A percentile compares a stretch with the other conserved stretches of the same genome.
Conservation (phyloP, 2,329 filamentous ascomycete species). For the Aaosphaeria pasadenensis region DNA sequence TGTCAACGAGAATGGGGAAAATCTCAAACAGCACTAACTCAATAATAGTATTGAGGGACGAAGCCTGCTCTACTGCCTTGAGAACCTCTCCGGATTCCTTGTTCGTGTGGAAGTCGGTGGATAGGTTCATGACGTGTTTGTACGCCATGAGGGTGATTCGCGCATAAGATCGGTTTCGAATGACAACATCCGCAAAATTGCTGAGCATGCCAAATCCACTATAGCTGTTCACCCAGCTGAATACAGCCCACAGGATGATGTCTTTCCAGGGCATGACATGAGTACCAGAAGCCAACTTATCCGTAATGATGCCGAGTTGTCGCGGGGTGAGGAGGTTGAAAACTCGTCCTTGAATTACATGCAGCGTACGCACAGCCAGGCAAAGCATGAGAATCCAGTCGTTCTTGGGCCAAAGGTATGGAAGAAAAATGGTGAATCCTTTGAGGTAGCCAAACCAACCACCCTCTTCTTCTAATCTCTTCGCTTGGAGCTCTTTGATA, state of each 20-base stretch:
- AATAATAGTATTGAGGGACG: slow-evolving; percentile 57
- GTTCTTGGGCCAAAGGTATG: slow-evolving; percentile 73
- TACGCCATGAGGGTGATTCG: slow-evolving; percentile 61
- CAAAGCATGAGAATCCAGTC: slow-evolving; percentile 65
- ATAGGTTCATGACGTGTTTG: slow-evolving; percentile 65
- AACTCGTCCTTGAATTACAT: slow-evolving; percentile 67
- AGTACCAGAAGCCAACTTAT: slow-evolving; percentile 58
- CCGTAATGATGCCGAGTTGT: slow-evolving; percentile 75
- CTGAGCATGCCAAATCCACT: slow-evolving; percentile 52
- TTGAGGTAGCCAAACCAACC: slow-evolving; percentile 76
- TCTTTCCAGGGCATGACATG: slow-evolving; percentile 51
- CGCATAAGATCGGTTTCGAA: slow-evolving; percentile 58
- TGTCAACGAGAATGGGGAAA: slow-evolving; percentile 60
- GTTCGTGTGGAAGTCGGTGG: slow-evolving; percentile 67
- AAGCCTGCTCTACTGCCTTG: slow-evolving; percentile 62
- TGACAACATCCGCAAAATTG: slow-evolving; percentile 51
- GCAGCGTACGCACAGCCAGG: slow-evolving; percentile 63
- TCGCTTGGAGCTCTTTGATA: slow-evolving; percentile 51
- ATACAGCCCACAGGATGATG: slow-evolving; percentile 50
- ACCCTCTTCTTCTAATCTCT: slow-evolving; percentile 69
- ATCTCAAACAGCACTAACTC: slow-evolving; percentile 60
- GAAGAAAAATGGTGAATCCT: slow-evolving; percentile 70
- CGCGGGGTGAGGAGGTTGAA: slow-evolving; percentile 77
- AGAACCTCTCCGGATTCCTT: slow-evolving; percentile 64
- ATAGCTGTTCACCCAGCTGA: slow-evolving; percentile 49